Evolutionary conservation across 495 filamentous ascomycete genomes (phyloP).

Genomic region (Hypomontagnella monticulosa): DNA sequence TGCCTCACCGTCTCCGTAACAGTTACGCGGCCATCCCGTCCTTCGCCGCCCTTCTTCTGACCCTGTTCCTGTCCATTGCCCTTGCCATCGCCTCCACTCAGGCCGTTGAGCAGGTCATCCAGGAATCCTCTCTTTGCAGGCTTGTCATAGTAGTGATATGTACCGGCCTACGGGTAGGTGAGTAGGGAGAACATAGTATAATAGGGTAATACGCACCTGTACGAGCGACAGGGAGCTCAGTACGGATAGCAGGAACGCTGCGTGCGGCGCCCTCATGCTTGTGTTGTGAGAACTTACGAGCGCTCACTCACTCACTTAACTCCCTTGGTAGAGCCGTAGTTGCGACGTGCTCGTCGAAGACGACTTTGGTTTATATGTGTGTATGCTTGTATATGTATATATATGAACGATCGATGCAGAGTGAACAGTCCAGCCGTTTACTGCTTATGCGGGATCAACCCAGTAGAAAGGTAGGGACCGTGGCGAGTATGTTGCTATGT

Average conservation of each 20-base stretch:
- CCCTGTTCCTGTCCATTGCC: slow-evolving; percentile 15
- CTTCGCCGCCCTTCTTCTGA: slow-evolving; percentile 13
- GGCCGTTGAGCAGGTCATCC: slow-evolving; percentile 35
- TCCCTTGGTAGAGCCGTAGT: slow-evolving; percentile 13
- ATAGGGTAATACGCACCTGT: slow-evolving; percentile 47
- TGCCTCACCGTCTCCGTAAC: slow-evolving; percentile 53
- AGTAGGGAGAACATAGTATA: slow-evolving; percentile 8
- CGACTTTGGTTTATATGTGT: slow-evolving; percentile 12
- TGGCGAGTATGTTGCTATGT: slow-evolving; percentile 24
- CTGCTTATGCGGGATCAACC: slow-evolving; percentile 46
- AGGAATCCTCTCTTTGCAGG: slow-evolving; percentile 40
- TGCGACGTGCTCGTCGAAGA: slow-evolving; percentile 19
- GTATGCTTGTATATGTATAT: background rate
- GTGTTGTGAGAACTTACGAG: slow-evolving; percentile 27
- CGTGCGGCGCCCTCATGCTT: slow-evolving; percentile 52
- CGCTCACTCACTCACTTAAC: slow-evolving; percentile 27
- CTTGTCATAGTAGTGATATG: slow-evolving; percentile 44
- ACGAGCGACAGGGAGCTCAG: slow-evolving; percentile 51
- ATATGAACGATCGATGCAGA: slow-evolving; percentile 15
- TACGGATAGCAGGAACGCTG: slow-evolving; percentile 44
- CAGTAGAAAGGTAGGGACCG: slow-evolving; percentile 16
- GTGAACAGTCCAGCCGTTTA: slow-evolving; percentile 54
- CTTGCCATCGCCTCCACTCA: slow-evolving; percentile 29
- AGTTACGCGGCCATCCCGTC: slow-evolving; percentile 38
- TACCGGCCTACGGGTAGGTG: slow-evolving; percentile 47